phyloP scores from a whole-genome alignment of 352 stramenopile genomes.

The Phytopythium chamaehyphon region DNA sequence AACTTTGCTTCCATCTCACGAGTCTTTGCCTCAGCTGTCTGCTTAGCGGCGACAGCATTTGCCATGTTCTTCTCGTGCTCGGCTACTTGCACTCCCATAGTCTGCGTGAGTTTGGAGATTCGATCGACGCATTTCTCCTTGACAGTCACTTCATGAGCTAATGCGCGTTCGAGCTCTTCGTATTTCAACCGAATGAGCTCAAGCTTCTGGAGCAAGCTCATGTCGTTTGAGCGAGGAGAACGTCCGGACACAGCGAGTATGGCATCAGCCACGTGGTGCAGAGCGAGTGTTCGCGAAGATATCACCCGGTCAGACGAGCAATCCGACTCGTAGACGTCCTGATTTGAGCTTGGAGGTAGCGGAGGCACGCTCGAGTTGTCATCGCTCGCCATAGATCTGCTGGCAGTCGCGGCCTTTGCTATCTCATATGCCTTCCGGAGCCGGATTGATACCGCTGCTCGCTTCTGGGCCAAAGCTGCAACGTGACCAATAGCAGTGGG shows the following conservation, averaged over 20 bases:
- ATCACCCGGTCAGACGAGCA: neutral
- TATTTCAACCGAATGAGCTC: conserved; percentile 26
- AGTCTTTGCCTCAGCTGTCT: conserved; percentile 26
- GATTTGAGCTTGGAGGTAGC: neutral
- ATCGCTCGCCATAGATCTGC: neutral
- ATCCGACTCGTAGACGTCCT: neutral
- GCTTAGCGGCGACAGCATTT: conserved; percentile 32
- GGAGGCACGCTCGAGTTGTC: neutral
- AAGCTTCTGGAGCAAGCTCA: conserved; percentile 46
- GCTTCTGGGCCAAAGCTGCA: conserved; percentile 12
- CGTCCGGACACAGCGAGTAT: conserved; percentile 19
- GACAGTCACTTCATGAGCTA: conserved; percentile 41
- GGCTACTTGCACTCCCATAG: conserved; percentile 55
- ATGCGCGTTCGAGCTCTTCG: conserved; percentile 27
- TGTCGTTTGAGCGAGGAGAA: conserved; percentile 4
- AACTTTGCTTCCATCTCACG: conserved; percentile 41
- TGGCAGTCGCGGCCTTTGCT: conserved; percentile 30
- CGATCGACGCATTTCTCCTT: conserved; percentile 72
- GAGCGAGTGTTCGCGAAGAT: conserved; percentile 1
- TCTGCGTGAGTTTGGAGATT: conserved; percentile 66
- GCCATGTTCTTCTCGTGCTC: conserved; percentile 64
- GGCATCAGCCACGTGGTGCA: conserved; percentile 25
- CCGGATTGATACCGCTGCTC: conserved; percentile 30
- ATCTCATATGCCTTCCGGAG: conserved; percentile 49
- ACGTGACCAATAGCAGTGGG: conserved; percentile 7